phyloP scores from a whole-genome alignment of 75 land plant species.

The Sequoiadendron giganteum region DNA sequence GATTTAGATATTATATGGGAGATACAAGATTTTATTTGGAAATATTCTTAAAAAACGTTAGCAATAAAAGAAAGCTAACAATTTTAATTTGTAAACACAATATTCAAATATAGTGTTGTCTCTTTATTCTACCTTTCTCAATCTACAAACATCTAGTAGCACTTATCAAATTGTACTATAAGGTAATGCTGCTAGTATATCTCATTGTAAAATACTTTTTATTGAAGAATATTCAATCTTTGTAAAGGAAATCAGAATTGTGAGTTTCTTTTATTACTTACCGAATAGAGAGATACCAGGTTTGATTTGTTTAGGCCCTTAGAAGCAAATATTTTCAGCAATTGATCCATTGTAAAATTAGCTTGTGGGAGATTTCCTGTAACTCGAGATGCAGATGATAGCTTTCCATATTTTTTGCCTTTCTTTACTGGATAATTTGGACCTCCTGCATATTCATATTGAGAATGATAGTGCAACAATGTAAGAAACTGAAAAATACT shows the following conservation, averaged over 20 bases:
- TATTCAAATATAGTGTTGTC: too few species aligned
- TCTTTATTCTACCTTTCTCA: too few species aligned
- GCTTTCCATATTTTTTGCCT: constrained; percentile 33
- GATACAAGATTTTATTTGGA: too few species aligned
- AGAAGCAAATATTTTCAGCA: constrained; percentile 10
- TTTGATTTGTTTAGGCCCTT: constrained; percentile 27
- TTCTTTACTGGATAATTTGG: constrained; percentile 26
- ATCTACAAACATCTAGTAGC: too few species aligned
- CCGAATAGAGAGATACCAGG: constrained; percentile 40
- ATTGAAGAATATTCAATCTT: not conserved
- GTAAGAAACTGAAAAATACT: not conserved
- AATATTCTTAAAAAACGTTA: too few species aligned
- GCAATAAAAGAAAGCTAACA: too few species aligned
- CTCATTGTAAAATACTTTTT: not conserved
- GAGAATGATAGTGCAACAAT: not conserved
- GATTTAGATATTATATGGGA: too few species aligned
- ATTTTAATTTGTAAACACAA: too few species aligned
- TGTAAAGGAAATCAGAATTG: not conserved
- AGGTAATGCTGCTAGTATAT: not conserved
- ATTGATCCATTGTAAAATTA: constrained; percentile 16
- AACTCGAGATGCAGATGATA: constrained; percentile 19
- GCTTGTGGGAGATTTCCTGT: constrained; percentile 19
- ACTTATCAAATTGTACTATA: not conserved
- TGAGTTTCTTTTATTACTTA: not conserved
- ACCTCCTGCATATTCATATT: constrained; percentile 29